Base-by-base conservation (phyloP, 1,284 basidiomycete species). In the Pholiota adiposa region DNA sequence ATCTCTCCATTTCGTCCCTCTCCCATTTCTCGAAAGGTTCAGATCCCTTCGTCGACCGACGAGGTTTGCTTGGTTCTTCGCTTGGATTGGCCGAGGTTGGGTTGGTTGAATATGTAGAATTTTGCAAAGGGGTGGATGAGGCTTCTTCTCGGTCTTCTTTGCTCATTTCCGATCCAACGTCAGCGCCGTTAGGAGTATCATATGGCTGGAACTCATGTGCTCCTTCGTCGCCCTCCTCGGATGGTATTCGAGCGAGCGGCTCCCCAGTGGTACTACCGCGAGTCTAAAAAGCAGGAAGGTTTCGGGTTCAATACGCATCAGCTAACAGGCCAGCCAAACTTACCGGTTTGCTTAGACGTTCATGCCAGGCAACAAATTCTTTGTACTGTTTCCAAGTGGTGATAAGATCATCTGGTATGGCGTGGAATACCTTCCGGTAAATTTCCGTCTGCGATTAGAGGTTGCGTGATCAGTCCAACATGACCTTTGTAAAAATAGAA, bases 351-450 rank as follows among this genome's bases (percentile, higher is more conserved):
- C 81, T 85, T 62, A 94, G 75, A 31, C 91, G 86, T 65, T 94
- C 93, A 60, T 93, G 89, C 69, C 93, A 83, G 33, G 83, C 75
- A 41, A 89, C 74, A 67, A 93, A 97, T 61, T 95, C 90, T 72
- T 90, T 96, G 78, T 97, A 97, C 70, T 94, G 92, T 68, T 95
- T 94, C 96, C 96, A 98, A 0, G 94, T 96, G 1, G 90, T 91
- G 55, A 97, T 86, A 14, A 89, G 78, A 72, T 98, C 95, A 72
- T 97, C 96, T 3, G 96, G 96, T 46, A 95, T 80, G 51, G 92
- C 90, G 69, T 94, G 89, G 79, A 98, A 98, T 0, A 97, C 94
- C 72, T 93, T 96, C 58, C 94, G 88, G 77, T 87, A 97, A 63
- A 97, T 94, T 72, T 96, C 93, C 61, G 96, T 98, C 92, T 97